Percentiles rank a stretch among this genome's conserved stretches.
These are phyloP conservation scores for Stylonectria norvegica DNA, from an alignment of 2,329 filamentous ascomycete species.

Conservation along the genomic window DNA sequence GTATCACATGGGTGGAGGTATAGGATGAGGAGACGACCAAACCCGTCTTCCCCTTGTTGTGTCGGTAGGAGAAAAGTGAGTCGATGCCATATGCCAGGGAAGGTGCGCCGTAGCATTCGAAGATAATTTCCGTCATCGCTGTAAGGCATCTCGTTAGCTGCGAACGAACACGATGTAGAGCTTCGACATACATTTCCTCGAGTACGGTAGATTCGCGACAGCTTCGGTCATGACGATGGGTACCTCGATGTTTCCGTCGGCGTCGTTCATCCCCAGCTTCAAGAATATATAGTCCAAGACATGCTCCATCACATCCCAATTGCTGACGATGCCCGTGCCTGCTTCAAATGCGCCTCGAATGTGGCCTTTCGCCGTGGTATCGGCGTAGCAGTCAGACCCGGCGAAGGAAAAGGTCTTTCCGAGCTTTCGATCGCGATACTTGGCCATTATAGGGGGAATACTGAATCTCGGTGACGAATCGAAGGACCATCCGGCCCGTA, in stretches of 20 bases:
- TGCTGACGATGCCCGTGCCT: conserved; percentile 86
- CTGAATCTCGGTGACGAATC: conserved; percentile 76
- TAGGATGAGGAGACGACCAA: conserved; percentile 89
- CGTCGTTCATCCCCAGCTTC: conserved; percentile 81
- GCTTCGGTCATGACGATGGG: conserved; percentile 95
- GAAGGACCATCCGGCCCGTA: conserved; percentile 95
- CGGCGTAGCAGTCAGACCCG: conserved; percentile 88
- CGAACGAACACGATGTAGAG: neutral
- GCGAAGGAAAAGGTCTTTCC: conserved; percentile 90
- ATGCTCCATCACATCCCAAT: conserved; percentile 98
- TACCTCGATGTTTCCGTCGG: conserved; percentile 71
- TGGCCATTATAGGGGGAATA: conserved; percentile 86
- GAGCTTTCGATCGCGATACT: conserved; percentile 91
- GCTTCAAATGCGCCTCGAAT: conserved; percentile 88
- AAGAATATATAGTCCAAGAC: conserved; percentile 92
- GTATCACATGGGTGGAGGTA: conserved; percentile 92
- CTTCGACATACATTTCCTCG: conserved; percentile 68
- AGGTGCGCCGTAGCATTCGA: conserved; percentile 90
- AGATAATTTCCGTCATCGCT: conserved; percentile 97
- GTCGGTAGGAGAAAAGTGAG: conserved; percentile 89
- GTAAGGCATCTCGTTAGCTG: conserved; percentile 18
- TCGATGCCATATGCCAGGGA: conserved; percentile 93
- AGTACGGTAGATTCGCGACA: conserved; percentile 85
- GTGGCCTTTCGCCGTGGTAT: conserved; percentile 88
- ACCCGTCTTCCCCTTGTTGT: conserved; percentile 85